Percentiles rank a stretch among this genome's conserved stretches.
phyloP scores from a whole-genome alignment of 345 rosid genomes.

The Bretschneidera sinensis region DNA sequence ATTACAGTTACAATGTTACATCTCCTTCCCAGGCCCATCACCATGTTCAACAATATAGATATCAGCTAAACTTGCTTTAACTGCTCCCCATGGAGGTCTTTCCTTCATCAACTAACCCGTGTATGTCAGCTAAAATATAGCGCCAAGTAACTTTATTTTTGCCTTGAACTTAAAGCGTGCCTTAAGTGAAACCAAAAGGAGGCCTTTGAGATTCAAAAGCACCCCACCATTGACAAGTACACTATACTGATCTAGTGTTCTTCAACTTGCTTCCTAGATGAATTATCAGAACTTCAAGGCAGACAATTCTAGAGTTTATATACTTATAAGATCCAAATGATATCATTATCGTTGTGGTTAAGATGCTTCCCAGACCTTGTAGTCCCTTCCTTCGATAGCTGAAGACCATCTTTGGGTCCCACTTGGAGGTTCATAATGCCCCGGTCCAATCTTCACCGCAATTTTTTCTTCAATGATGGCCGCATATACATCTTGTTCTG shows the following conservation, averaged over 20 bases:
- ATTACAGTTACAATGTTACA: not conserved
- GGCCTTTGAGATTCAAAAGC: not conserved
- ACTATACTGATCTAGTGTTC: not conserved
- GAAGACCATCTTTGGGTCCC: constrained; percentile 55
- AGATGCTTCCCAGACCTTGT: constrained; percentile 89
- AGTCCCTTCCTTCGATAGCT: constrained; percentile 69
- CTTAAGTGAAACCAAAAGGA: too few species aligned
- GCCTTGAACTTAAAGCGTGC: too few species aligned
- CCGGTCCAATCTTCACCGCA: constrained; percentile 93
- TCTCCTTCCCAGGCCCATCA: not conserved
- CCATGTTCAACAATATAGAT: not conserved
- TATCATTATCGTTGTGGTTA: constrained; percentile 7
- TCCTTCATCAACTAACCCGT: not conserved
- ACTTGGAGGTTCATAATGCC: constrained; percentile 64
- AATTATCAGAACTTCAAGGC: not conserved
- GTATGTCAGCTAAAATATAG: not conserved
- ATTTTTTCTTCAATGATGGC: constrained; percentile 75
- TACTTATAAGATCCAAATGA: not conserved
- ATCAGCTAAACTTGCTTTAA: too few species aligned
- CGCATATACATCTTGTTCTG: constrained; percentile 80
- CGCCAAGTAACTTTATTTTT: not conserved
- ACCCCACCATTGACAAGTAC: not conserved
- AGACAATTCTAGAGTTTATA: not conserved
- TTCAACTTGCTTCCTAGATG: not conserved
- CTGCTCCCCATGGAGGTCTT: not conserved